phyloP scores from a whole-genome alignment of 2,329 filamentous ascomycete genomes.

The Aspergillus ustus region DNA sequence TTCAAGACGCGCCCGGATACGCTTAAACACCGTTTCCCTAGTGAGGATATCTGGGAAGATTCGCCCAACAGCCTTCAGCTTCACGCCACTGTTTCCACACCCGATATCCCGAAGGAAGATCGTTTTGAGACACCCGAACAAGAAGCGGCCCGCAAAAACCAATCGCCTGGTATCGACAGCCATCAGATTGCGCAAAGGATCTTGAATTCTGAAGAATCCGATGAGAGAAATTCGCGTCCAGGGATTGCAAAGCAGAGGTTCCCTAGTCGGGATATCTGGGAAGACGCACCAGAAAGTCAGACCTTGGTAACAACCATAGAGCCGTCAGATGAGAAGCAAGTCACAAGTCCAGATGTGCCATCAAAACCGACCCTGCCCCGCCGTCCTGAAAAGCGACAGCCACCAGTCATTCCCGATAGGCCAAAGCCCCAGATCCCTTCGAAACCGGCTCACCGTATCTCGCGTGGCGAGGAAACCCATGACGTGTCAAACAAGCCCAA shows the following conservation, averaged over 20 bases:
- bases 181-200: conserved; percentile 41
- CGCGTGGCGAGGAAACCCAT: conserved; percentile 36
- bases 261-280: conserved; percentile 92
- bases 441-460: conserved; percentile 62
- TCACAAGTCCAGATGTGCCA: conserved; percentile 43
- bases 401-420: conserved; percentile 60
- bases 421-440: conserved; percentile 70
- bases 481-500: conserved; percentile 67
- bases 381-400: conserved; percentile 53
- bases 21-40: conserved; percentile 78
- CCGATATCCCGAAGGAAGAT: conserved; percentile 61
- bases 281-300: conserved; percentile 85
- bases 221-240: conserved; percentile 49
- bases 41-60: conserved; percentile 97
- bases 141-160: conserved; percentile 49
- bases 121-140: conserved; percentile 54
- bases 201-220: conserved; percentile 35
- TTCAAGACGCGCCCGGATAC: conserved; percentile 59
- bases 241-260: conserved; percentile 69
- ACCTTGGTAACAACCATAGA: conserved; percentile 72
- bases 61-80: conserved; percentile 82
- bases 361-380: conserved; percentile 39
- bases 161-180: conserved; percentile 45
- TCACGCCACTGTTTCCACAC: conserved; percentile 79
- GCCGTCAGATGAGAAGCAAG: conserved; percentile 58